Evolutionary conservation across 2,329 filamentous ascomycete genomes (phyloP).

Genomic region (Diaporthe citrichinensis): DNA sequence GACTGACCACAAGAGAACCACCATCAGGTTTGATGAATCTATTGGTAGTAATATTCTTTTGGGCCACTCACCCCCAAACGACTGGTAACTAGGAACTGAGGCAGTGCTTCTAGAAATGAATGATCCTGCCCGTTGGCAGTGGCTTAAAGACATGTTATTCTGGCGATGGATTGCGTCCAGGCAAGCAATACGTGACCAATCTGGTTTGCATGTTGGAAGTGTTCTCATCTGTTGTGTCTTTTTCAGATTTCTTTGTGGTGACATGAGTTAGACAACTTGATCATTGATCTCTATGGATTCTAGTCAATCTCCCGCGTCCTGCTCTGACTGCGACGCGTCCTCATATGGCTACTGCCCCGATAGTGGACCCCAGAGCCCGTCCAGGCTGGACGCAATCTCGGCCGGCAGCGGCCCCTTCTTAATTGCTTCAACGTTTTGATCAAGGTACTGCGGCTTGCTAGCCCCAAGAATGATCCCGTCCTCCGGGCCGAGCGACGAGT

Average conservation of each 20-base stretch:
- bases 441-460: constrained; percentile 13
- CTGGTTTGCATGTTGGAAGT: neutral
- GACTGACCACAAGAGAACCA: no score
- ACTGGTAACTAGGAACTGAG: no score
- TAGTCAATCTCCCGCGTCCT: neutral
- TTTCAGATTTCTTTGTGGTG: neutral
- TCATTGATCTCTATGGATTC: neutral
- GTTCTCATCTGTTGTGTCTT: neutral
- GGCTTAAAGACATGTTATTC: no score
- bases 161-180: no score
- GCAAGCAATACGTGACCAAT: neutral
- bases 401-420: neutral
- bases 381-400: neutral
- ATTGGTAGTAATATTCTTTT: no score
- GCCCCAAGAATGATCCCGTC: constrained; percentile 33
- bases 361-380: neutral
- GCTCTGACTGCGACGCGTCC: no score
- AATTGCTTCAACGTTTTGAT: neutral
- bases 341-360: neutral
- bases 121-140: no score
- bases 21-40: no score
- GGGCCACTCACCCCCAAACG: no score
- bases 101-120: no score
- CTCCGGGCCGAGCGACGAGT: constrained; percentile 25
- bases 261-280: neutral